Base-by-base conservation (phyloP, 2,329 filamentous ascomycete species). In the Penicillium sp. region DNA sequence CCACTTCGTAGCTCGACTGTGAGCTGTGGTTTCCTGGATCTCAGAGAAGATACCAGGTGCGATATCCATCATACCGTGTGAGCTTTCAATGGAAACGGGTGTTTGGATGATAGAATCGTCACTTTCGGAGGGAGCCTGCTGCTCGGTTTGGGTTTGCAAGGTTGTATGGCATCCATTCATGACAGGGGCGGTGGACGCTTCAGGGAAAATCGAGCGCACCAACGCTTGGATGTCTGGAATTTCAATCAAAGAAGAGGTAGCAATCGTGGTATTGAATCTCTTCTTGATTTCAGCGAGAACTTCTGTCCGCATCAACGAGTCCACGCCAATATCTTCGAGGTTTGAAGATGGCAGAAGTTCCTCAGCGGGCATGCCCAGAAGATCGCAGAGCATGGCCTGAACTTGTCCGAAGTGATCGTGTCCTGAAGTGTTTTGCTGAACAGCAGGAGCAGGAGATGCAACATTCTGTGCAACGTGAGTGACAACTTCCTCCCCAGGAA, bases 251-350 rank as follows among this genome's bases (percentile, higher is more conserved):
- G 11, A 8, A 13, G 29, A 13, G 3, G 6, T 6, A 4, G 11
- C 9, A 2, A 32, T 11, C 6, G 9, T 6, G 29, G 4, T 11
- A n/a, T 27, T 28, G 20, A 45, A 40, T 4, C 11, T 8, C 6
- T 23, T 10, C 4, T 40, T 26, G 16, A 45, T 38, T 8, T 60
- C 53, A 14, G 29, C 27, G 2, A 49, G 10, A 1, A 63, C 34
- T 42, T 63, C 58, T 27, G 57, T 52, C n/a, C 31, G 32, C 47
- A 63, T 52, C 11, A 63, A 45, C 1, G 60, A 63, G 42, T 63
- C 60, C 13, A 59, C 36, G 2, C 60, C 60, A 5, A 58, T 22
- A n/a, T 59, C 57, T 3, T 23, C 42, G 4, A 52, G 34, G 40
- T 31, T 13, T 52, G 52, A 22, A 46, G 47, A 9, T 55, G 51